phyloP scores from a whole-genome alignment of 139 green algal genomes.

The Axilococcus clingmanii region DNA sequence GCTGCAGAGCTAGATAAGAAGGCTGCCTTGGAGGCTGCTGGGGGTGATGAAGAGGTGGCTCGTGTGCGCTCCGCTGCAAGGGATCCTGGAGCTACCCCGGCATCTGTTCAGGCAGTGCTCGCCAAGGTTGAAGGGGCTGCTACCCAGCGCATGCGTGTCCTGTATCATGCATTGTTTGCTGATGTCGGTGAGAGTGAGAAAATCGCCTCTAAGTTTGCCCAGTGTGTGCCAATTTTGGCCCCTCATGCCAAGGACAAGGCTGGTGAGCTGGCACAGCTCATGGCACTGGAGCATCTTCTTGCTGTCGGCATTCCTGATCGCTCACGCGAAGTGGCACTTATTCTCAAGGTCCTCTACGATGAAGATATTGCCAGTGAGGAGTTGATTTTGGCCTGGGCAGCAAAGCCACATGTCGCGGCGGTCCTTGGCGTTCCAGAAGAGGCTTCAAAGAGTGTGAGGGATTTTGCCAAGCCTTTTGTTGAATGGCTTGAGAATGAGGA shows the following conservation, averaged over 20 bases:
- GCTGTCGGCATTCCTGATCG: slow-evolving; percentile 18
- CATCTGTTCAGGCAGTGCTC: slow-evolving; percentile 13
- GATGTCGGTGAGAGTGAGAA: slow-evolving; percentile 1
- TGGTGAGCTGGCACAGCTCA: slow-evolving; percentile 61
- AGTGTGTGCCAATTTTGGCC: neutral
- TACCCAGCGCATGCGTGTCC: slow-evolving; percentile 22
- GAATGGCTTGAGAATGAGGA: slow-evolving; percentile 65
- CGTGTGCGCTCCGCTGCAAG: slow-evolving; percentile 6
- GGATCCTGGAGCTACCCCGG: slow-evolving; percentile 27
- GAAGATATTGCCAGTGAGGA: slow-evolving; percentile 80
- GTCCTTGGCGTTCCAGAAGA: slow-evolving; percentile 47
- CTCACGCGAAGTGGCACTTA: slow-evolving; percentile 49
- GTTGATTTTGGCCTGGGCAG: slow-evolving; percentile 67
- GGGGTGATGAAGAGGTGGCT: slow-evolving; percentile 19
- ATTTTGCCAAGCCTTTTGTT: slow-evolving; percentile 55
- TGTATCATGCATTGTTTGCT: slow-evolving; percentile 42
- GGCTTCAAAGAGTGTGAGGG: slow-evolving; percentile 43
- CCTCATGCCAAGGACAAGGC: slow-evolving; percentile 26
- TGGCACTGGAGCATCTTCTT: slow-evolving; percentile 65
- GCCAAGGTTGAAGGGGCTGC: slow-evolving; percentile 26
- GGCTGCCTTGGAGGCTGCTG: slow-evolving; percentile 24
- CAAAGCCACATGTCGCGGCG: slow-evolving; percentile 43
- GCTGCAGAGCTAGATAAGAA: slow-evolving; percentile 5
- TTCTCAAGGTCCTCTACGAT: slow-evolving; percentile 89
- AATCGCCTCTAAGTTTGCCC: slow-evolving; percentile 5